Evolutionary conservation across 1,284 basidiomycete species (phyloP).

Genomic region (Austroboletus olivaceoglutinosus): DNA sequence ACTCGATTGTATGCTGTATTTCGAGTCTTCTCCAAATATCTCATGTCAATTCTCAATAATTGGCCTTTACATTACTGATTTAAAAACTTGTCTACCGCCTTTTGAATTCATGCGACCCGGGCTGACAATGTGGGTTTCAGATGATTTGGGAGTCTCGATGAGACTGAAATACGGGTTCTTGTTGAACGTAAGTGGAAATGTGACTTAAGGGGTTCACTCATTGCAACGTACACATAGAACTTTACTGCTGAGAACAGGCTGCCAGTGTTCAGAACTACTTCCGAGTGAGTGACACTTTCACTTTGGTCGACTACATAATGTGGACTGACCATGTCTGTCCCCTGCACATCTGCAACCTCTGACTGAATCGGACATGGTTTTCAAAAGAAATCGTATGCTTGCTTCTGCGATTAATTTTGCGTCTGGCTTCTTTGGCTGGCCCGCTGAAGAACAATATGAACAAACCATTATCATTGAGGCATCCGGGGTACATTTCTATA

Average conservation of each 20-base stretch:
- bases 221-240: constrained; percentile 44
- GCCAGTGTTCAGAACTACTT: constrained; percentile 87
- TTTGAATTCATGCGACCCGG: no score
- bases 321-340: neutral
- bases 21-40: no score
- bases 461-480: constrained; percentile 80
- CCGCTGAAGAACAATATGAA: constrained; percentile 74
- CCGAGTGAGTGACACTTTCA: constrained; percentile 53
- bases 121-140: constrained; percentile 32
- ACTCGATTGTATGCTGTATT: no score
- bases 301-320: neutral
- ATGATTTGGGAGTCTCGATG: constrained; percentile 68
- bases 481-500: constrained; percentile 44
- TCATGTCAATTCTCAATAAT: no score
- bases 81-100: no score
- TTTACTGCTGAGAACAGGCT: constrained; percentile 70
- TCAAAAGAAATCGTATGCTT: constrained; percentile 72
- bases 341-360: no score
- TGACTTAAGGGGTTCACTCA: neutral
- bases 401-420: constrained; percentile 83
- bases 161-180: constrained; percentile 80
- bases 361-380: neutral
- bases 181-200: constrained; percentile 47
- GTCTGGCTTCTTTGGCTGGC: constrained; percentile 84
- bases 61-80: no score